These are phyloP conservation scores for Paraconiothyrium sp. DNA, from an alignment of 2,329 filamentous ascomycete species.

Conservation along the genomic window DNA sequence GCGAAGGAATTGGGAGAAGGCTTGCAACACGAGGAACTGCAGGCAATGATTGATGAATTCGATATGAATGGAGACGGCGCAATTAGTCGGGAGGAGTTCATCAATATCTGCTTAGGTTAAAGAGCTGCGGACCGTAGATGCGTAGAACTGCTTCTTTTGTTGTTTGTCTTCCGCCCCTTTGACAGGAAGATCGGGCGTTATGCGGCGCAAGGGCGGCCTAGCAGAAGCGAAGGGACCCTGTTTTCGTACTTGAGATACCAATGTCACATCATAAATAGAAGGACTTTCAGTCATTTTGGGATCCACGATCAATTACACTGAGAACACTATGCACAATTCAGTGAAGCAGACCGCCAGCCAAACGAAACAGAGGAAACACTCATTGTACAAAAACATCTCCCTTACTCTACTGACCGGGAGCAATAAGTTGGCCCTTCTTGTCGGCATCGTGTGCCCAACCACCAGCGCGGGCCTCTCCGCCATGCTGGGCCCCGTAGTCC, in stretches of 20 bases:
- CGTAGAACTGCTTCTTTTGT: background rate
- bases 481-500: conserved; percentile 76
- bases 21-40: conserved; percentile 89
- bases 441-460: conserved; percentile 82
- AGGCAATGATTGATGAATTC: conserved; percentile 98
- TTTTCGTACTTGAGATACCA: conserved; percentile 21
- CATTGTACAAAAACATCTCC: conserved; percentile 40
- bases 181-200: conserved; percentile 6
- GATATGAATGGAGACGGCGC: conserved; percentile 92
- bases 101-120: conserved; percentile 69
- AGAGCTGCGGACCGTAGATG: background rate
- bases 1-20: conserved; percentile 92
- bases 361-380: conserved; percentile 41
- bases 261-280: conserved; percentile 5
- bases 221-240: background rate
- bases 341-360: conserved; percentile 27
- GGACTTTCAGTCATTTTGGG: conserved; percentile 3
- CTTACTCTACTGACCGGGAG: conserved; percentile 80
- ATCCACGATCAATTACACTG: conserved; percentile 32
- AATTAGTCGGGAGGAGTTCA: conserved; percentile 70
- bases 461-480: conserved; percentile 80
- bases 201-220: background rate
- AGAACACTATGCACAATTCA: conserved; percentile 50
- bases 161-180: background rate
- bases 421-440: conserved; percentile 82